Conservation (phyloP, 2,329 filamentous ascomycete species). For the Thyridium curvatum region DNA sequence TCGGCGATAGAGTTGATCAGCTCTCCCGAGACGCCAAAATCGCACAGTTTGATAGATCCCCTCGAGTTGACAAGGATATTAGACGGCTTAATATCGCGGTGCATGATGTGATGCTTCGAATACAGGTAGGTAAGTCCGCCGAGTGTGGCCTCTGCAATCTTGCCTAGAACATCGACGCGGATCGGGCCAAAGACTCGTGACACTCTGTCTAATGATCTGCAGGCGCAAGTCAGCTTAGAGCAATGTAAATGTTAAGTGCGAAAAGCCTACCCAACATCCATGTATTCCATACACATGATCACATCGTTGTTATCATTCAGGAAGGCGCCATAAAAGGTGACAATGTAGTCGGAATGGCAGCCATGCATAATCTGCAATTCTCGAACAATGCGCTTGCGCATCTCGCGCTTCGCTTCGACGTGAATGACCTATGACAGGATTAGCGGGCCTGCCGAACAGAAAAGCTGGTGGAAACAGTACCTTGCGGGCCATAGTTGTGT, state of each 20-base stretch:
- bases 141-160: conserved; percentile 93
- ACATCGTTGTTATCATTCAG: conserved; percentile 96
- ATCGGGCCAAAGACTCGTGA: conserved; percentile 93
- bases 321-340: conserved; percentile 96
- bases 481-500: conserved; percentile 97
- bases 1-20: conserved; percentile 97
- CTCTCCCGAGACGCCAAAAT: conserved; percentile 98
- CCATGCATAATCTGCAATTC: conserved; percentile 98
- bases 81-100: conserved; percentile 96
- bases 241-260: neutral
- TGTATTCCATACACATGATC: conserved; percentile 99
- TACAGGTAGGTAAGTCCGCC: conserved; percentile 94
- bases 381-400: conserved; percentile 92
- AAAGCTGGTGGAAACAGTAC: conserved; percentile 35
- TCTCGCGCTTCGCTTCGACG: conserved; percentile 94
- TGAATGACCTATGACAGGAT: conserved; percentile 72
- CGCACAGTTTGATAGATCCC: conserved; percentile 93
- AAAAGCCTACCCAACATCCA: conserved; percentile 84
- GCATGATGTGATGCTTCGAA: conserved; percentile 95
- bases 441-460: conserved; percentile 10
- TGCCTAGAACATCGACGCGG: conserved; percentile 91
- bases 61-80: conserved; percentile 95
- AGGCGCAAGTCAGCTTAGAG: neutral
- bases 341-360: conserved; percentile 94
- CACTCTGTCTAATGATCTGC: conserved; percentile 83